Conservation (phyloP, 2,329 filamentous ascomycete species). For the Fusarium setosum region DNA sequence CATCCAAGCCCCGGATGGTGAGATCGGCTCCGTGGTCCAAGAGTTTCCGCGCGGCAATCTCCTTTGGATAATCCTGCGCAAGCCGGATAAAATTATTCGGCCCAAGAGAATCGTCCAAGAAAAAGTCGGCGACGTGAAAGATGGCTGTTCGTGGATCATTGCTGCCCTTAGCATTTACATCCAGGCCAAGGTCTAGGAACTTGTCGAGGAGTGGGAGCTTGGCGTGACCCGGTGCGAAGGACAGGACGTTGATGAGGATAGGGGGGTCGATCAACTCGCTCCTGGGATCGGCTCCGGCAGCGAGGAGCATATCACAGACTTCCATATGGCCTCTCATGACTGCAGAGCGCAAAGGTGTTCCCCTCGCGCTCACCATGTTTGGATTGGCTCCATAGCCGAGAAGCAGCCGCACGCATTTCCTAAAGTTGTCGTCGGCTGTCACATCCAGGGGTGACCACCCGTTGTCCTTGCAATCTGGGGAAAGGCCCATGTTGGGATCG, state of each 20-base stretch:
- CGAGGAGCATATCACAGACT: not conserved
- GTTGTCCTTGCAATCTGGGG: fast-evolving
- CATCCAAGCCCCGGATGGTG: not conserved
- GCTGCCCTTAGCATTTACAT: not conserved
- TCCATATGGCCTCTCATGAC: not conserved
- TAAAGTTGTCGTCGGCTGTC: not conserved
- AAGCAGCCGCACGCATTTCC: not conserved
- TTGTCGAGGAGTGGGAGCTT: not conserved
- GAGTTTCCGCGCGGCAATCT: not conserved
- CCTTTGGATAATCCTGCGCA: not conserved
- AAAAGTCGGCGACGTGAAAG: not conserved
- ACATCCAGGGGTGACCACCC: not conserved
- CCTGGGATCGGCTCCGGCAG: not conserved
- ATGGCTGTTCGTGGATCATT: not conserved
- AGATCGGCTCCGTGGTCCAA: not conserved
- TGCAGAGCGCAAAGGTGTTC: not conserved
- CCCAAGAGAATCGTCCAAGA: not conserved
- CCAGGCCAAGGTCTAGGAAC: not conserved
- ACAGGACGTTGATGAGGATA: not conserved
- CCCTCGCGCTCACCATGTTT: not conserved
- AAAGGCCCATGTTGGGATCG: slow-evolving; percentile 5
- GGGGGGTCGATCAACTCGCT: not conserved
- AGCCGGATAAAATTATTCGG: not conserved
- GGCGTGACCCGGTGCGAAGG: fast-evolving
- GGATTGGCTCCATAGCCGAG: not conserved